Conservation (phyloP, 2,329 filamentous ascomycete species). For the Ophiostoma perfectum region DNA sequence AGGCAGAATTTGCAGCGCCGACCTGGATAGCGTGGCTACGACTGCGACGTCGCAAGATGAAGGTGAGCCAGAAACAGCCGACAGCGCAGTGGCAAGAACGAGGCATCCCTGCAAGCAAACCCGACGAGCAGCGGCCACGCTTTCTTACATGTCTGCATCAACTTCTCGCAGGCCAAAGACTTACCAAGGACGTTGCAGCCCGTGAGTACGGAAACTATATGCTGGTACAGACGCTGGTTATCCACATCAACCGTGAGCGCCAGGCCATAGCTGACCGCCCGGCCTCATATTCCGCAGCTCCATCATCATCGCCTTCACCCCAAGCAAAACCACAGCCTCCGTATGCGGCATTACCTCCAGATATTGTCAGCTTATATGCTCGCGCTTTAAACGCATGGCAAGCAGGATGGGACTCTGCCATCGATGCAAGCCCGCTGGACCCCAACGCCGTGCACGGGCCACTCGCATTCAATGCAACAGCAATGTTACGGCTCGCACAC, state of each 20-base stretch:
- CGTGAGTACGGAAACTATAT: constrained; percentile 16
- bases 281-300: neutral
- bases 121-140: neutral
- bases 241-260: constrained; percentile 11
- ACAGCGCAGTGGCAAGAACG: no score
- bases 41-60: neutral
- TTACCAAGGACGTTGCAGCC: neutral
- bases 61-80: neutral
- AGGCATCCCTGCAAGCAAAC: no score
- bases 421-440: constrained; percentile 12
- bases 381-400: constrained; percentile 13
- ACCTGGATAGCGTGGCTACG: constrained; percentile 8
- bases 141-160: neutral
- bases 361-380: neutral
- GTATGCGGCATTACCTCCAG: neutral
- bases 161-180: constrained; percentile 10
- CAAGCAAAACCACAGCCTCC: neutral
- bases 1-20: constrained; percentile 13
- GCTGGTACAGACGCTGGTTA: constrained; percentile 14
- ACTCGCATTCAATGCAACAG: constrained; percentile 16
- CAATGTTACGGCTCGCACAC: constrained; percentile 15
- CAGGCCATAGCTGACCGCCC: neutral
- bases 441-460: constrained; percentile 13
- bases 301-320: no score
- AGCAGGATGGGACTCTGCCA: constrained; percentile 14